Percentiles rank a stretch among this genome's conserved stretches.
phyloP scores from a whole-genome alignment of 257 asterid species.

The Orobanche coerulescens region DNA sequence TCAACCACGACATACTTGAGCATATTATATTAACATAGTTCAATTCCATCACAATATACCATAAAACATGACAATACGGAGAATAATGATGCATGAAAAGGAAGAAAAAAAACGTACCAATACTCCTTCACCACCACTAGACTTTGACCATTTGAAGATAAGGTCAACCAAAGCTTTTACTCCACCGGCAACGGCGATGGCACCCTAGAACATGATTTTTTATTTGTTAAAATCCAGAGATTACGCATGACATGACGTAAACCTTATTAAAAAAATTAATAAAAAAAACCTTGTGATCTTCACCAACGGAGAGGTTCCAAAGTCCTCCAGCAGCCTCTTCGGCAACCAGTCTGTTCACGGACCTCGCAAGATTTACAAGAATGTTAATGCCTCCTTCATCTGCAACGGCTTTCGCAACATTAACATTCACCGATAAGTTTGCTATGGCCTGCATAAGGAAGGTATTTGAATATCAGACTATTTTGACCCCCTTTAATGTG shows the following conservation, averaged over 20 bases:
- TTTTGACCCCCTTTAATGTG: background rate
- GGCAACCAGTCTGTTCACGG: conserved; percentile 53
- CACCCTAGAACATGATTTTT: conserved; percentile 34
- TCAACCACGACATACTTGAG: conserved; percentile 6
- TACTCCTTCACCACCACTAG: conserved; percentile 55
- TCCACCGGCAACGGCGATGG: conserved; percentile 65
- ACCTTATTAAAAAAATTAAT: background rate
- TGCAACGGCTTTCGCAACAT: conserved; percentile 66
- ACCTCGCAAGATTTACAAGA: conserved; percentile 50
- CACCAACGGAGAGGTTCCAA: conserved; percentile 67
- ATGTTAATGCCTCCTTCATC: conserved; percentile 65
- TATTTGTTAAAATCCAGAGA: background rate
- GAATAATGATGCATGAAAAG: background rate
- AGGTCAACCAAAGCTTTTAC: conserved; percentile 61
- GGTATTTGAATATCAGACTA: background rate
- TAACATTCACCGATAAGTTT: conserved; percentile 51
- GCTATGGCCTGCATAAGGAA: conserved; percentile 52
- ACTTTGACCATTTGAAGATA: conserved; percentile 60
- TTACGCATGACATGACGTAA: background rate
- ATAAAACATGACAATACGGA: background rate
- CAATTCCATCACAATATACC: background rate
- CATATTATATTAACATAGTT: conserved; percentile 1
- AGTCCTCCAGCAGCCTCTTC: conserved; percentile 74
- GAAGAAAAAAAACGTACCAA: conserved; percentile 36
- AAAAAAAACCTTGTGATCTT: conserved; percentile 54